Evolutionary conservation across 2,329 filamentous ascomycete species (phyloP), one percentile per base, ranked within the genome.

Genomic region (Lachnellula willkommii): DNA sequence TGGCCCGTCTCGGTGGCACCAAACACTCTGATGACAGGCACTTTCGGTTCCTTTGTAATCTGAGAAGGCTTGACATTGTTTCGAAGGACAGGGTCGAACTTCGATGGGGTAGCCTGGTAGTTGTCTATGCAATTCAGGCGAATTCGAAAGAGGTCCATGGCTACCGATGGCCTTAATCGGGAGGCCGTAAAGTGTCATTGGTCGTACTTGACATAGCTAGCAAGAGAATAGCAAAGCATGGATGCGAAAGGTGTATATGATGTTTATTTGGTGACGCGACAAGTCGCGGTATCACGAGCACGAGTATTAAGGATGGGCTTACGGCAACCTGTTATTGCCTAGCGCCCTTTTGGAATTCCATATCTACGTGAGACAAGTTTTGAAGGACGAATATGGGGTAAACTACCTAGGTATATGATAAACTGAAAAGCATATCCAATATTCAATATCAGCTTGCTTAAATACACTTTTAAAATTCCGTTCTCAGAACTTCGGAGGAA

Each of bases 51-150:
- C 57, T 83, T 84, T 60, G 78, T 75, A 57, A 80, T 73, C 65
- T 85, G 79, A 20, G 79, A 82, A 48, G 76, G 77, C 26, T 76
- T 80, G 62, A 83, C 75, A 69, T 83, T 81, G 63, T 83, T 84
- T 59, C 87, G 83, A 62, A 96, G 79, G 60, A 83, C 80, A 60
- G 92, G 90, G 72, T 97, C 92, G 70, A 94, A 87, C 63, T 80
- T 79, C 50, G 90, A 89, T 17, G 91, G 88, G 11, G 78, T 78
- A 42, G 86, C 83, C 74, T 96, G 91, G 72, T 97, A 99, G 71
- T 94, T 87, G 73, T 99, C 94, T 75, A 99, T 87, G 76, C 90
- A 96, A 71, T 99, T 96, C 69, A 99, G 78, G 66, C 92, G 88
- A 70, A 99, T 85, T 65, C 89, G 88, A 75, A 99, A 97, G 64